Base-by-base conservation (phyloP, 345 rosid genomes). In the Gynandropsis gynandra region DNA sequence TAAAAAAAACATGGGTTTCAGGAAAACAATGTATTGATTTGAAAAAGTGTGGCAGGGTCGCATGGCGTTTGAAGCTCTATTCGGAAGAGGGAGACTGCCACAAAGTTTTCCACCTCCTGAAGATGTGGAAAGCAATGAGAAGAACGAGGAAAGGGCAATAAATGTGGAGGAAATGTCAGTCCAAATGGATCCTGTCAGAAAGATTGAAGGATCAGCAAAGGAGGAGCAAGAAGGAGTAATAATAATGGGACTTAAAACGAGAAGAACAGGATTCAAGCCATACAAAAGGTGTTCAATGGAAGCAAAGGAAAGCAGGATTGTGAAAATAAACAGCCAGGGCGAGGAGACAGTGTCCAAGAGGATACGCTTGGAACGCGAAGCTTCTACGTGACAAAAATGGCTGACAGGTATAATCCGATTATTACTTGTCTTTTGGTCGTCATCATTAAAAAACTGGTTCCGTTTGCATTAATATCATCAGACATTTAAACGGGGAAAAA, bases 101-200 rank as follows among this genome's bases (percentile, higher is more conserved):
- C 98, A 90, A 69, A 87, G 98, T 81, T 90, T 90, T 75, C 87
- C 92, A 40, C 98, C 85, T 65, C 81, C 79, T 14, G 77, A 21
- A 39, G 71, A 61, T 58, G 29, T 15, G 48, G 69, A 58, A 53
- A 56, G 52, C 5, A 24, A 24, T 2, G 29, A 5, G 5, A 24
- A 24, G 29, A 2, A 2, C 29, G 5, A 5, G 5, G 29, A 24
- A 24, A 24, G 29, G 5, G 5, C 2, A 24, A 24, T 24, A 24
- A 49, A 48, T 55, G 58, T 11, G 54, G 61, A 63, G 33, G 67
- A 56, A 32, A 65, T 65, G 20, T 59, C 72, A n/a, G 48, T 20
- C 19, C 13, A 47, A 34, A 7, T 24, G 67, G 54, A 63, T 31
- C 59, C 74, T 38, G 76, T 65, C 69, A 75, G 61, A 63, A 62